These are phyloP conservation scores for Seiridium unicorne DNA, from an alignment of 2,329 filamentous ascomycete genomes.

Conservation along the genomic window DNA sequence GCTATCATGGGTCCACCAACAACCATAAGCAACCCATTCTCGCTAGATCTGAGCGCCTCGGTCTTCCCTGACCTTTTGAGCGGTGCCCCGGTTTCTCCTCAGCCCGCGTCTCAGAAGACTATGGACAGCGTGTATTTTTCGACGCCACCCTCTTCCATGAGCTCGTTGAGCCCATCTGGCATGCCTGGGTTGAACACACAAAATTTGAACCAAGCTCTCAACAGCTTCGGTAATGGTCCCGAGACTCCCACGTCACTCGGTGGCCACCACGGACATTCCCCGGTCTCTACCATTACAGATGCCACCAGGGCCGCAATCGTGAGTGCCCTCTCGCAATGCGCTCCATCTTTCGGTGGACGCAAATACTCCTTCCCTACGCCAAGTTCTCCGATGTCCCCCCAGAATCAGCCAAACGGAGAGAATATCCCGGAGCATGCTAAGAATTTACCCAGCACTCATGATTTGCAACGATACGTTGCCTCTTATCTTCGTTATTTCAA, in stretches of 20 bases:
- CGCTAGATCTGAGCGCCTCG: slow-evolving; percentile 70
- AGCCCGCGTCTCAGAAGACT: slow-evolving; percentile 67
- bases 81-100: slow-evolving; percentile 73
- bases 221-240: slow-evolving; percentile 58
- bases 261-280: slow-evolving; percentile 57
- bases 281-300: slow-evolving; percentile 65
- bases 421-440: slow-evolving; percentile 50
- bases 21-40: slow-evolving; percentile 67
- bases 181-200: slow-evolving; percentile 63
- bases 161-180: slow-evolving; percentile 69
- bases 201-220: slow-evolving; percentile 64
- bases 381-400: slow-evolving; percentile 53
- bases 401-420: slow-evolving; percentile 45
- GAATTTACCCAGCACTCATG: slow-evolving; percentile 73
- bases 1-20: slow-evolving; percentile 65
- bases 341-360: slow-evolving; percentile 51
- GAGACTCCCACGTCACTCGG: slow-evolving; percentile 73
- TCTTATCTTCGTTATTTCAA: slow-evolving; percentile 92
- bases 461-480: slow-evolving; percentile 86
- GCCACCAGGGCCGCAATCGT: slow-evolving; percentile 61
- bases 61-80: slow-evolving; percentile 77
- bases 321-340: slow-evolving; percentile 56
- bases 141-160: slow-evolving; percentile 72
- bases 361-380: slow-evolving; percentile 63
- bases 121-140: slow-evolving; percentile 76